These are phyloP conservation scores for Monosporascus ibericus DNA, from an alignment of 2,329 filamentous ascomycete species.

Conservation along the genomic window DNA sequence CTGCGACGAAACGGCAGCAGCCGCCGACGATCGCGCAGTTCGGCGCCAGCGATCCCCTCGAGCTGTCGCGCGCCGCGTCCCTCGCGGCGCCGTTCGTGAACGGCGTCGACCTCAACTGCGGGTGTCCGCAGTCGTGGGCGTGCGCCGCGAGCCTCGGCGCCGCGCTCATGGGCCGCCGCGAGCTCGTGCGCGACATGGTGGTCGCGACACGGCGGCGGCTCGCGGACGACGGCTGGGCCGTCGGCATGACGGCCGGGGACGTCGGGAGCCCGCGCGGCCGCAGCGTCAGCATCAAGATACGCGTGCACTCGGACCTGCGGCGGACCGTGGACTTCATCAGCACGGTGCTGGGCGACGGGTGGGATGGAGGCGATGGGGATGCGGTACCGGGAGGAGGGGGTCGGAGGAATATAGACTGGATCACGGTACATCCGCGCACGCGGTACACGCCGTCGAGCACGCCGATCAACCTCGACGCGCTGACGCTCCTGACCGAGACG, in stretches of 20 bases:
- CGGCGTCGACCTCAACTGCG: constrained; percentile 67
- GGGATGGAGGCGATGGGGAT: constrained; percentile 6
- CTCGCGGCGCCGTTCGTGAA: constrained; percentile 56
- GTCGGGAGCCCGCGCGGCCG: constrained; percentile 38
- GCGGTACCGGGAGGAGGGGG: not conserved
- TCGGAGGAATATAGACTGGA: constrained; percentile 53
- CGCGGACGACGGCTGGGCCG: constrained; percentile 45
- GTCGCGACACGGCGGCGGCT: constrained; percentile 48
- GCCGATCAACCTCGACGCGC: constrained; percentile 56
- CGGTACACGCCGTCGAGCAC: constrained; percentile 53
- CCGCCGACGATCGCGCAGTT: constrained; percentile 63
- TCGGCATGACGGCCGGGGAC: constrained; percentile 35
- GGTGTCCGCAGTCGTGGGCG: constrained; percentile 68
- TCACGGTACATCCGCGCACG: constrained; percentile 65
- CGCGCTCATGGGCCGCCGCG: constrained; percentile 60
- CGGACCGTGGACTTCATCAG: constrained; percentile 57
- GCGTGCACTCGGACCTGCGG: constrained; percentile 59
- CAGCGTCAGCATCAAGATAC: constrained; percentile 65
- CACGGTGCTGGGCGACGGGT: constrained; percentile 50
- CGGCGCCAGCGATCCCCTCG: constrained; percentile 54
- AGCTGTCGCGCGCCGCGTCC: constrained; percentile 56
- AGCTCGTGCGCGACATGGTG: constrained; percentile 62
- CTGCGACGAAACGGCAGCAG: constrained; percentile 31
- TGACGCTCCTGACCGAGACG: constrained; percentile 47
- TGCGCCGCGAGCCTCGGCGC: constrained; percentile 63